These are phyloP conservation scores for Sideroxylon spinosum DNA, from an alignment of 179 eudicot species.

Conservation along the genomic window DNA sequence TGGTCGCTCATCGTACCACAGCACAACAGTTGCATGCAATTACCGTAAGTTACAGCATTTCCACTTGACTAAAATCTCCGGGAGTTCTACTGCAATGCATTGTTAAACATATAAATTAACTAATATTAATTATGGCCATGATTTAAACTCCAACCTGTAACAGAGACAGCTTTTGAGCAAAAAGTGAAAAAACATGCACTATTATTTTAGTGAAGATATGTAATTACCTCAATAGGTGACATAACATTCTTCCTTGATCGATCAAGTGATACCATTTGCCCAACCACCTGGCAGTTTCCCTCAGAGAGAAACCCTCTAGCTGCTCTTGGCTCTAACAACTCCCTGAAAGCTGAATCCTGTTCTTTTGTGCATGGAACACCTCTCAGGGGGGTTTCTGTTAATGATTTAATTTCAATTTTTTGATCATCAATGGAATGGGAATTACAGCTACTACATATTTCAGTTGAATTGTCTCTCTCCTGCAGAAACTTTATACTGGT, in stretches of 20 bases:
- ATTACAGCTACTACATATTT: slow-evolving; percentile 27
- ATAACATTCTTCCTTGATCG: slow-evolving; percentile 21
- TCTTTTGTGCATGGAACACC: slow-evolving; percentile 23
- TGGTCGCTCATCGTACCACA: too few species aligned
- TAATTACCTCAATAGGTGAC: slow-evolving; percentile 53
- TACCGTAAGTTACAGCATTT: too few species aligned
- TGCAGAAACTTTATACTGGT: slow-evolving; percentile 31
- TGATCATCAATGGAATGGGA: slow-evolving; percentile 24
- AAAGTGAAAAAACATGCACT: too few species aligned
- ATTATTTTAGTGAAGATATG: background rate
- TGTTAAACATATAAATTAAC: background rate
- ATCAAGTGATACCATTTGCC: slow-evolving; percentile 19
- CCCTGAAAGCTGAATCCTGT: slow-evolving; percentile 24
- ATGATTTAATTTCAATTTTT: slow-evolving; percentile 27
- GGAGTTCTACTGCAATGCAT: background rate
- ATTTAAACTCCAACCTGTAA: background rate
- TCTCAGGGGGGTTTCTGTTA: slow-evolving; percentile 26
- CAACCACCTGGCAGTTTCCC: slow-evolving; percentile 19
- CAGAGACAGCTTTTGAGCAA: background rate
- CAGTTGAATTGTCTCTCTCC: slow-evolving; percentile 27
- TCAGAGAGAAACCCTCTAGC: background rate
- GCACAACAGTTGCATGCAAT: too few species aligned
- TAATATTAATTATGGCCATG: background rate
- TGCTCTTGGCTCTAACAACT: slow-evolving; percentile 22
- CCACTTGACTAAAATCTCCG: background rate